Conservation (phyloP, 257 asterid species). For the Euphrasia confusa region DNA sequence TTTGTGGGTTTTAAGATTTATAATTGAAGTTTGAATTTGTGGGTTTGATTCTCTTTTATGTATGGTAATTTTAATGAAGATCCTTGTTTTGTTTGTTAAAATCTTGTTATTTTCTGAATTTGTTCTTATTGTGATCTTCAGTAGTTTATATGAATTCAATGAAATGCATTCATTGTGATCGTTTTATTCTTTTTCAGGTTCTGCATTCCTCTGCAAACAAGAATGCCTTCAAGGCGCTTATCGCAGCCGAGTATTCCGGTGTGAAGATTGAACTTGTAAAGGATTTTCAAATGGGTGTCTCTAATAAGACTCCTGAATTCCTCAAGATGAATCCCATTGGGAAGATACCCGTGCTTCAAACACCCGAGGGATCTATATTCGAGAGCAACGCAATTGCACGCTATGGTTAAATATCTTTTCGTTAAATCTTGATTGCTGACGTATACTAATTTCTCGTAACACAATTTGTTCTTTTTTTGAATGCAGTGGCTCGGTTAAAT, state of each 20-base stretch:
- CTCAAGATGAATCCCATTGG: constrained; percentile 82
- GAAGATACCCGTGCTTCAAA: constrained; percentile 87
- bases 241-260: constrained; percentile 67
- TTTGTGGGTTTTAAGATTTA: too few species aligned
- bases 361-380: constrained; percentile 72
- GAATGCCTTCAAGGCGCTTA: constrained; percentile 48
- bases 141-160: too few species aligned
- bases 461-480: neutral
- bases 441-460: constrained; percentile 1
- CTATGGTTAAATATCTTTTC: constrained; percentile 40
- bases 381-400: constrained; percentile 93
- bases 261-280: constrained; percentile 49
- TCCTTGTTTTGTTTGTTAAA: too few species aligned
- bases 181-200: constrained; percentile 30
- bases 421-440: neutral
- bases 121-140: too few species aligned
- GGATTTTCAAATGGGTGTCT: constrained; percentile 61
- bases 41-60: too few species aligned
- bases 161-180: too few species aligned
- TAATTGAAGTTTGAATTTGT: too few species aligned
- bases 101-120: too few species aligned
- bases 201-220: constrained; percentile 48
- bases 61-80: too few species aligned
- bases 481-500: constrained; percentile 50
- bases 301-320: constrained; percentile 69